Conservation (phyloP, 768 basidiomycete species). For the Calvatia gigantea region DNA sequence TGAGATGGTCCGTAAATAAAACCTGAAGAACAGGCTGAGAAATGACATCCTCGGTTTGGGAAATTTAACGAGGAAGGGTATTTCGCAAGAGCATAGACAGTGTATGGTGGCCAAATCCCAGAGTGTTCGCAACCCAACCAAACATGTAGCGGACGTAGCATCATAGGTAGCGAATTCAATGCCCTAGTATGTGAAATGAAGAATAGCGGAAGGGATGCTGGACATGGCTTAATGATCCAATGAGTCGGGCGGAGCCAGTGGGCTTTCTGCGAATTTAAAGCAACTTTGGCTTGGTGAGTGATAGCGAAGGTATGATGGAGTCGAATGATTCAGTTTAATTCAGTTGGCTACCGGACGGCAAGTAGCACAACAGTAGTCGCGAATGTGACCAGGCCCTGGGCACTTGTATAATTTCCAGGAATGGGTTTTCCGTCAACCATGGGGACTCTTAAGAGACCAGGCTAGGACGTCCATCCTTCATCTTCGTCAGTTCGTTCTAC, state of each 20-base stretch:
- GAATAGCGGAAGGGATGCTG: background rate
- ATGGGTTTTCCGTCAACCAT: constrained; percentile 16
- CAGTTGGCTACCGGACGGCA: constrained; percentile 1
- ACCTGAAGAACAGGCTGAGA: background rate
- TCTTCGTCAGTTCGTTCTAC: constrained; percentile 12
- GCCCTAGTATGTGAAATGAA: background rate
- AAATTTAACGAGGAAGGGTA: background rate
- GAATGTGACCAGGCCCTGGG: constrained; percentile 23
- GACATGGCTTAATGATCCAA: background rate
- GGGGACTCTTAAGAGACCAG: background rate
- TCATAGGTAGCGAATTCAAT: background rate
- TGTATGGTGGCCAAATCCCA: background rate
- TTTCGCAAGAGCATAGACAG: background rate
- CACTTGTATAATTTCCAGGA: constrained; percentile 13
- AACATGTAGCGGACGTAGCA: background rate
- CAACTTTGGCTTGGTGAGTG: background rate
- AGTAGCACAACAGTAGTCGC: constrained; percentile 18
- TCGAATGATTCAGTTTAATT: background rate
- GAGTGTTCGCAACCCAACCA: background rate
- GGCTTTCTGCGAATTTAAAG: background rate
- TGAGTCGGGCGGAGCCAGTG: background rate
- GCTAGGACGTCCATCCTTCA: background rate
- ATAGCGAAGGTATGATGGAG: constrained; percentile 4
- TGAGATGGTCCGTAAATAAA: constrained; percentile 15
- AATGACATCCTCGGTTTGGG: background rate